Evolutionary conservation across 2,329 filamentous ascomycete genomes (phyloP).

Genomic region (Aureobasidium leucospermi): DNA sequence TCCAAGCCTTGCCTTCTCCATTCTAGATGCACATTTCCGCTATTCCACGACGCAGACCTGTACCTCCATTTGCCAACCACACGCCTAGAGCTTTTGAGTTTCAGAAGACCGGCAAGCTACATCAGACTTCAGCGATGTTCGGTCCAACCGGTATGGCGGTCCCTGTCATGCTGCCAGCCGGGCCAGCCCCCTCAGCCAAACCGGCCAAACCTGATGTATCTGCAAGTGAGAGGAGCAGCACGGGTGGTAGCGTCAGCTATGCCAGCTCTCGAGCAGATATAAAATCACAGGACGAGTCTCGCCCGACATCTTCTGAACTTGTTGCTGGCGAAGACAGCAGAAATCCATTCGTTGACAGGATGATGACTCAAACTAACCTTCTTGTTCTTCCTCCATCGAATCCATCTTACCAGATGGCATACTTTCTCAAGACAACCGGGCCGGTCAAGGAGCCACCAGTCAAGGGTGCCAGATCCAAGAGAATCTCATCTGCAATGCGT

Average conservation of each 20-base stretch:
- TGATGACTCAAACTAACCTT: slow-evolving; percentile 27
- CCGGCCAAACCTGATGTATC: not conserved
- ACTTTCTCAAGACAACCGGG: slow-evolving; percentile 32
- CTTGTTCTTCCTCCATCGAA: slow-evolving; percentile 23
- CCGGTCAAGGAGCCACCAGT: slow-evolving; percentile 23
- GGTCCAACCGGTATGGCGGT: slow-evolving; percentile 17
- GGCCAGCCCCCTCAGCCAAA: slow-evolving; percentile 7
- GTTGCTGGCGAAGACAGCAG: not conserved
- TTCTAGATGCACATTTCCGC: slow-evolving; percentile 29
- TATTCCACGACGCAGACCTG: slow-evolving; percentile 21
- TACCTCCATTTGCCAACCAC: slow-evolving; percentile 27
- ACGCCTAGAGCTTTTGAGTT: slow-evolving; percentile 27
- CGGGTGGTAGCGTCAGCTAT: not conserved
- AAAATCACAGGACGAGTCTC: not conserved
- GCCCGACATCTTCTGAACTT: not conserved
- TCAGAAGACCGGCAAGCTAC: slow-evolving; percentile 18
- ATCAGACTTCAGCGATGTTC: slow-evolving; percentile 20
- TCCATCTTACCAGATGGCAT: slow-evolving; percentile 29
- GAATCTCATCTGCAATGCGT: slow-evolving; percentile 24
- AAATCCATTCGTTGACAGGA: slow-evolving; percentile 19
- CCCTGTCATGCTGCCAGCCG: slow-evolving; percentile 12
- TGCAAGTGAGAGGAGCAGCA: slow-evolving; percentile 1
- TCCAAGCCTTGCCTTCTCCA: slow-evolving; percentile 9
- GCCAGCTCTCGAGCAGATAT: slow-evolving; percentile 4
- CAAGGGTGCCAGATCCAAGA: slow-evolving; percentile 14